Conservation (phyloP, 768 basidiomycete species). For the Hericium alpestre region DNA sequence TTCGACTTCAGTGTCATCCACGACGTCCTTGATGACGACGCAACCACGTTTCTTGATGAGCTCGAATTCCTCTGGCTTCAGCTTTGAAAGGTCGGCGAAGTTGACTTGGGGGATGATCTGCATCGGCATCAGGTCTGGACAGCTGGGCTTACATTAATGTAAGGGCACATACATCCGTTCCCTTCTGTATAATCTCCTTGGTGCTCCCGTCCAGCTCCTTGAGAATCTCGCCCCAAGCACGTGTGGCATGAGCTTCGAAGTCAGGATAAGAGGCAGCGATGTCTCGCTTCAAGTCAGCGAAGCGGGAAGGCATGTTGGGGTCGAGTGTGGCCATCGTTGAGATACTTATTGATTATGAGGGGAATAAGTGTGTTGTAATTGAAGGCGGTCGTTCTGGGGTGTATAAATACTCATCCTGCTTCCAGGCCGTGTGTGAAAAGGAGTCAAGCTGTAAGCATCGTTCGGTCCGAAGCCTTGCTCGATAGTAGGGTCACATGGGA, state of each 20-base stretch:
- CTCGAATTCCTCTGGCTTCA: constrained; percentile 35
- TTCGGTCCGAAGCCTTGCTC: too few species aligned
- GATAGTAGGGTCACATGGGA: too few species aligned
- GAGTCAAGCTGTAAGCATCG: too few species aligned
- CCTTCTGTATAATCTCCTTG: constrained; percentile 33
- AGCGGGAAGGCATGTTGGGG: constrained; percentile 31
- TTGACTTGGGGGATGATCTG: constrained; percentile 56
- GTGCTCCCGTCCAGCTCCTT: constrained; percentile 36
- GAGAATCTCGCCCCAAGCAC: constrained; percentile 51
- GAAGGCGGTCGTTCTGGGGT: too few species aligned
- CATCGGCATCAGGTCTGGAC: background rate
- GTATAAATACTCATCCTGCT: too few species aligned
- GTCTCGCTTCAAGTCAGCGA: constrained; percentile 45
- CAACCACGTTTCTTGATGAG: constrained; percentile 45
- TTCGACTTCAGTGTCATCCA: constrained; percentile 43
- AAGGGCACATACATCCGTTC: constrained; percentile 34
- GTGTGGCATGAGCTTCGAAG: constrained; percentile 37
- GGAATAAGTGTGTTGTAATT: too few species aligned
- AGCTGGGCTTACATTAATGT: background rate
- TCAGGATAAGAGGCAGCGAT: constrained; percentile 43
- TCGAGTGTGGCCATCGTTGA: background rate
- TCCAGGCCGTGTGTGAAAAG: too few species aligned
- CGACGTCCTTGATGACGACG: constrained; percentile 52
- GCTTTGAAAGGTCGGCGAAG: constrained; percentile 39
- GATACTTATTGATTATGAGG: too few species aligned